phyloP scores from a whole-genome alignment of 1,284 basidiomycete species.

The Meira nashicola region DNA sequence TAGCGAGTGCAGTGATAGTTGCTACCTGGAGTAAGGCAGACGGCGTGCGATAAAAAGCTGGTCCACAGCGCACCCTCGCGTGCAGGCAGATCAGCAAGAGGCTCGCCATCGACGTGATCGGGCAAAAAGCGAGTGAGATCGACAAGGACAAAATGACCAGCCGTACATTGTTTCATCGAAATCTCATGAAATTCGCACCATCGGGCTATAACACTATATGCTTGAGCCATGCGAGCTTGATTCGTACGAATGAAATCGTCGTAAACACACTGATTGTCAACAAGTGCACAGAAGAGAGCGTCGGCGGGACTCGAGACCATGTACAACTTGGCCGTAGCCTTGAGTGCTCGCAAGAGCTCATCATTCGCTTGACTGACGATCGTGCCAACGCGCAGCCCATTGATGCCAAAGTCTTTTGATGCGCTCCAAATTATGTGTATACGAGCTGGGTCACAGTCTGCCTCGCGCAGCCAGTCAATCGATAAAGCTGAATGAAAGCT shows the following conservation, averaged over 20 bases:
- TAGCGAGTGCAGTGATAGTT: conserved; percentile 14
- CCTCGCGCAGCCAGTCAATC: conserved; percentile 19
- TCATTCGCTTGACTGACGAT: conserved; percentile 33
- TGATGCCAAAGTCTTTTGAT: conserved; percentile 40
- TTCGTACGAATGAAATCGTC: conserved; percentile 60
- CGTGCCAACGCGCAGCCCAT: conserved; percentile 40
- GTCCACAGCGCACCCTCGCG: conserved; percentile 20
- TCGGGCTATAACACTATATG: conserved; percentile 16
- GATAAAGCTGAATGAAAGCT: conserved; percentile 18
- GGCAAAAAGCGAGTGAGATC: conserved; percentile 70
- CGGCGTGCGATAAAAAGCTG: background rate
- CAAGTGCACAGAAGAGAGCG: conserved; percentile 54
- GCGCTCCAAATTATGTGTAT: conserved; percentile 34
- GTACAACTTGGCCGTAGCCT: conserved; percentile 29
- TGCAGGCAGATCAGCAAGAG: conserved; percentile 2
- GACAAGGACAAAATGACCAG: conserved; percentile 61
- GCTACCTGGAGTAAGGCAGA: conserved; percentile 14
- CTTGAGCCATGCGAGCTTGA: conserved; percentile 11
- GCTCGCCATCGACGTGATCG: conserved; percentile 55
- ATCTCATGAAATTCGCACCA: conserved; percentile 19
- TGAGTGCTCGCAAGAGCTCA: conserved; percentile 31
- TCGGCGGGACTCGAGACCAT: conserved; percentile 56
- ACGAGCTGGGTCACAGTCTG: conserved; percentile 41
- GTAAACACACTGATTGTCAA: conserved; percentile 20
- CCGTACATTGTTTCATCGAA: conserved; percentile 16